Evolutionary conservation across 2,329 filamentous ascomycete species (phyloP).

Genomic region (Colletotrichum somersetense): DNA sequence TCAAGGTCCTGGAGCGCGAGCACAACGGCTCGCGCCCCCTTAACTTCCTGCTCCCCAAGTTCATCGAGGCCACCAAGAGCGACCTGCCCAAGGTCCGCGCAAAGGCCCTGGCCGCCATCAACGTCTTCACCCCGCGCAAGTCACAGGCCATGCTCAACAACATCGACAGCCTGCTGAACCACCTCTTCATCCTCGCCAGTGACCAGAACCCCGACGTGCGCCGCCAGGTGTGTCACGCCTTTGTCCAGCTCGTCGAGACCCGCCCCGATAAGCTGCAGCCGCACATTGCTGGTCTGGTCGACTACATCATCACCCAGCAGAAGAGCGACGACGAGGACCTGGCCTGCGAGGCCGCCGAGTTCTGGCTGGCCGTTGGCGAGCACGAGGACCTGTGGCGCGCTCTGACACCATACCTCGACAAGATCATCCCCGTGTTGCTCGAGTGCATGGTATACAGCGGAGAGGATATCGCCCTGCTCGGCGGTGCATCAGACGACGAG

Average conservation of each 20-base stretch:
- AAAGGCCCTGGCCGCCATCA: slow-evolving; percentile 85
- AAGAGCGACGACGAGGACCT: slow-evolving; percentile 88
- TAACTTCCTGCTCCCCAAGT: slow-evolving; percentile 88
- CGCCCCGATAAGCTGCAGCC: slow-evolving; percentile 91
- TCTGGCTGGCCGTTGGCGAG: slow-evolving; percentile 95
- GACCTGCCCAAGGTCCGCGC: slow-evolving; percentile 81
- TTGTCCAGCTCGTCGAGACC: slow-evolving; percentile 92
- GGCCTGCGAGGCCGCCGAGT: slow-evolving; percentile 94
- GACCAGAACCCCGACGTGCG: slow-evolving; percentile 87
- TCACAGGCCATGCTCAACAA: slow-evolving; percentile 84
- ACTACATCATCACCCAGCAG: slow-evolving; percentile 94
- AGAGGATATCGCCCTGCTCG: slow-evolving; percentile 89
- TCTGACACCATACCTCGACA: slow-evolving; percentile 81
- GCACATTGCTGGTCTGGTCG: slow-evolving; percentile 87
- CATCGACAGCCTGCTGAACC: slow-evolving; percentile 84
- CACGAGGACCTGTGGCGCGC: slow-evolving; percentile 83
- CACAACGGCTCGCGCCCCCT: slow-evolving; percentile 91
- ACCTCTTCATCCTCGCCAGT: slow-evolving; percentile 83
- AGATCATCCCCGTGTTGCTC: slow-evolving; percentile 90
- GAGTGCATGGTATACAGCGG: slow-evolving; percentile 97
- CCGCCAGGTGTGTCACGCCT: slow-evolving; percentile 91
- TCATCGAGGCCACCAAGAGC: slow-evolving; percentile 88
- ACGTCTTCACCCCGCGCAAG: slow-evolving; percentile 89
- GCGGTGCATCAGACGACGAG: slow-evolving; percentile 88
- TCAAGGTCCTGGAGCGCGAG: slow-evolving; percentile 85